phyloP scores from a whole-genome alignment of 139 green algal genomes.

The Chlamydomonas incerta region DNA sequence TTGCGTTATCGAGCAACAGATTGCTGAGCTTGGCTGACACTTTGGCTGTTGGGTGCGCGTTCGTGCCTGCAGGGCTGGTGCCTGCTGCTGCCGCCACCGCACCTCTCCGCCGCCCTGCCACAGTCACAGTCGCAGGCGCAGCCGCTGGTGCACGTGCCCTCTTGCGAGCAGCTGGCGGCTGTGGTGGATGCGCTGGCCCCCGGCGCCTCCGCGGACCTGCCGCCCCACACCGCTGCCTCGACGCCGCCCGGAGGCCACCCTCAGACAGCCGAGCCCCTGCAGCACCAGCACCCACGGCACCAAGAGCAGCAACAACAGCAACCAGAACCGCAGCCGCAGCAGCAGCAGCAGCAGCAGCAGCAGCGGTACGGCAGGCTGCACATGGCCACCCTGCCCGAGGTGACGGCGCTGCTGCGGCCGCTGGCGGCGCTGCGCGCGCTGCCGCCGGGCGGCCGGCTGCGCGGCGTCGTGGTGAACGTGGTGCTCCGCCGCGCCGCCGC shows the following conservation, averaged over 20 bases:
- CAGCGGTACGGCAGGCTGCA: conserved; percentile 24
- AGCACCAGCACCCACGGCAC: too few relatives aligned
- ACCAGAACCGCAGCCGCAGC: neutral
- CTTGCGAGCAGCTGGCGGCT: neutral
- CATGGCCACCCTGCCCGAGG: neutral
- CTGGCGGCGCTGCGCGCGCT: conserved; percentile 1
- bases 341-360: neutral
- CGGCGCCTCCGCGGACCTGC: neutral
- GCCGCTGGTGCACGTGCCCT: too few relatives aligned
- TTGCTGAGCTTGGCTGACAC: too few relatives aligned
- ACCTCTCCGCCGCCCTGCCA: too few relatives aligned
- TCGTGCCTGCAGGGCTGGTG: neutral
- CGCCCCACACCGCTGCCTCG: too few relatives aligned
- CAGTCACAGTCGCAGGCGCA: too few relatives aligned
- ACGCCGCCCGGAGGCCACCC: too few relatives aligned
- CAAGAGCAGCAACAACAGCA: neutral
- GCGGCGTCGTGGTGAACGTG: neutral
- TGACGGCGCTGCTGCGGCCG: neutral
- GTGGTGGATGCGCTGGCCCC: conserved; percentile 19
- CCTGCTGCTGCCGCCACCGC: neutral
- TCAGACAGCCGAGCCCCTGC: too few relatives aligned
- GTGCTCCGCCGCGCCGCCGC: neutral
- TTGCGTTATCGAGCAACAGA: too few relatives aligned
- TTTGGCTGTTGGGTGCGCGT: too few relatives aligned
- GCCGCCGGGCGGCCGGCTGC: neutral